A percentile compares a stretch with the other conserved stretches of the same genome.
These are phyloP conservation scores for Phalaenopsis equestris DNA, from an alignment of 106 monocot species.

Conservation along the genomic window DNA sequence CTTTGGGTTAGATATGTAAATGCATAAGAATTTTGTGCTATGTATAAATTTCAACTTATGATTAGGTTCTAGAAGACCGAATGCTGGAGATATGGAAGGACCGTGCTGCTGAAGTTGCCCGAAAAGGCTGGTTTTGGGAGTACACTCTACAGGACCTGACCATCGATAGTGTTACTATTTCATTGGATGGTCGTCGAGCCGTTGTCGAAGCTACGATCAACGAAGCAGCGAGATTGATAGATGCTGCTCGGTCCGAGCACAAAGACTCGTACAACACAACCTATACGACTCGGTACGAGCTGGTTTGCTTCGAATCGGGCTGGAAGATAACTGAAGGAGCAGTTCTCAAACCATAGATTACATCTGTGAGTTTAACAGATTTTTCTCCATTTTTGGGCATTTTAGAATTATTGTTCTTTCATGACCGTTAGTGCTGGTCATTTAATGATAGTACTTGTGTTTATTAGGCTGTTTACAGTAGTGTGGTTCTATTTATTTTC, in stretches of 20 bases:
- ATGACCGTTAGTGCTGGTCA: too few species aligned
- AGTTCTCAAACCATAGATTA: slow-evolving; percentile 45
- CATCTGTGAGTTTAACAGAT: neutral
- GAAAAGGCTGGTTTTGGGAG: slow-evolving; percentile 81
- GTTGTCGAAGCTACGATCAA: slow-evolving; percentile 78
- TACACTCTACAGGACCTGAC: slow-evolving; percentile 62
- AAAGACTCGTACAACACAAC: slow-evolving; percentile 52
- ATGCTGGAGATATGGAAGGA: slow-evolving; percentile 92
- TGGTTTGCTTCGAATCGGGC: slow-evolving; percentile 39
- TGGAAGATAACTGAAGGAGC: slow-evolving; percentile 93
- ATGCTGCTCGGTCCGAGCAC: slow-evolving; percentile 31
- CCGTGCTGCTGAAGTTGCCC: slow-evolving; percentile 58
- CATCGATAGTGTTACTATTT: slow-evolving; percentile 74
- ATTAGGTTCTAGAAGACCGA: slow-evolving; percentile 67
- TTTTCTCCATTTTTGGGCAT: neutral
- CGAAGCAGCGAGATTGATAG: slow-evolving; percentile 51
- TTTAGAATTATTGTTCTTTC: neutral
- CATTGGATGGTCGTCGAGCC: slow-evolving; percentile 69
- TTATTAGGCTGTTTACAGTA: neutral
- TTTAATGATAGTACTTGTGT: neutral
- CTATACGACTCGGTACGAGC: slow-evolving; percentile 65
- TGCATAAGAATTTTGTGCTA: too few species aligned
- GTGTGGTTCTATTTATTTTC: neutral
- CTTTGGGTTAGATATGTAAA: too few species aligned
- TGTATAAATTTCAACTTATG: neutral